Base-by-base conservation (phyloP, 1,284 basidiomycete genomes). In the Stereum hirsutum region DNA sequence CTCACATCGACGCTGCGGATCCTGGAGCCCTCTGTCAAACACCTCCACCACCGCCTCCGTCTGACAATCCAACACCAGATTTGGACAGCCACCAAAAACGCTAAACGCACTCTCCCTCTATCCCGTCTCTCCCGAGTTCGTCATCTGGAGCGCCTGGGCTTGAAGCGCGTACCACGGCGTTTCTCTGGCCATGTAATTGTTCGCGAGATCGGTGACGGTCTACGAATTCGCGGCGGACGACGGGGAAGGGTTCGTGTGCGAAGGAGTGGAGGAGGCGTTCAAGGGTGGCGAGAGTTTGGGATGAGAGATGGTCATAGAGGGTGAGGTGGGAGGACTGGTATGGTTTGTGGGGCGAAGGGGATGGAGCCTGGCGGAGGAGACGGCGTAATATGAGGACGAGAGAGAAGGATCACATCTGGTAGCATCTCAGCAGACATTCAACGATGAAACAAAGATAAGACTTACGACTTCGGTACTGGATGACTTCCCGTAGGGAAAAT, bases 401-500 rank as follows among this genome's bases (percentile, higher is more conserved):
- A 2, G 84, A 84, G 58, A 89, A 89, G 0, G 84, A 83, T 30
- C 85, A 76, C 84, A 88, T 88, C 81, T 85, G 50, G 31, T 31
- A 37, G 27, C 17, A 7, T 26, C 2, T 6, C 10, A 39, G 25
- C 24, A 19, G 32, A 32, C 37, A 35, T 28, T 34, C 15, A 28
- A 14, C 14, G 25, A 37, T 27, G 23, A 19, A 26, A 17, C 3
- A 10, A 30, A 11, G 14, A 15, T 23, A 36, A 20, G 45, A 69
- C 75, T 60, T 54, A 83, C 83, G 60, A 85, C 76, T 58, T 85
- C 81, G 0, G 79, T 81, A n/a, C n/a, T n/a, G n/a, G n/a, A n/a
- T n/a, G n/a, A n/a, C n/a, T n/a, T n/a, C n/a, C n/a, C n/a, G n/a
- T n/a, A n/a, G n/a, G n/a, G n/a, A n/a, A n/a, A n/a, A n/a, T n/a